Evolutionary conservation across 1,284 basidiomycete genomes (phyloP), one percentile per base, ranked within the genome.

Genomic region (Apiotrichum laibachii): DNA sequence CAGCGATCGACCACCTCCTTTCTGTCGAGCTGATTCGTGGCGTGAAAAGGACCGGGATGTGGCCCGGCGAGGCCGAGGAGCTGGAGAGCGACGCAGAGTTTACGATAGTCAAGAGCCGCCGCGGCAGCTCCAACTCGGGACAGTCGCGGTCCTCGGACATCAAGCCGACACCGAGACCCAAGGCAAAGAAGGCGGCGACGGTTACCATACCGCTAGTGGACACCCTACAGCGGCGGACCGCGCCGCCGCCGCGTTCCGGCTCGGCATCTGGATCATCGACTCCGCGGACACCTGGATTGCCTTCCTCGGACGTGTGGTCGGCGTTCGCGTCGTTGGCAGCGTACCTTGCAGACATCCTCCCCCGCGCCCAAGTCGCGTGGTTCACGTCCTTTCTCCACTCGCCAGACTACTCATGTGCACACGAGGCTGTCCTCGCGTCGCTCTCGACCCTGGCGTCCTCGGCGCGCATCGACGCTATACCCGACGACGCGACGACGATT

Each of bases 1-100:
- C 65, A 1, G 68, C 73, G 1, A 71, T 75, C 51, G 73, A 76
- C 45, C 61, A 72, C 50, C 69, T 76, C 5, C 65, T 76, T 1
- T 76, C 75, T 0, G 53, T 74, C 31, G 75, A 76, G 49, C 48
- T 70, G 16, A 74, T 76, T 33, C 62, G 65, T 12, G 65, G 67
- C 33, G 69, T 67, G 37, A 63, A 73, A 57, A 52, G 54, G 2
- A 57, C 60, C 2, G 73, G 73, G 1, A 43, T 58, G n/a, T 76
- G 73, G 73, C 67, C 68, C 2, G 71, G 62, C 21, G 67, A 71
- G 48, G 18, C 44, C 0, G 50, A 52, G 21, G 58, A 57, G 5
- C 45, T 47, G 2, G 46, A 48, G 31, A 45, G 37, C 13, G 53
- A 54, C 21, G 49, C 22, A 3, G 53, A 49, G 5, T 45, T 51